A percentile compares a stretch with the other conserved stretches of the same genome.
These are phyloP conservation scores for Eucalyptus camaldulensis DNA, from an alignment of 345 rosid genomes.

Conservation along the genomic window DNA sequence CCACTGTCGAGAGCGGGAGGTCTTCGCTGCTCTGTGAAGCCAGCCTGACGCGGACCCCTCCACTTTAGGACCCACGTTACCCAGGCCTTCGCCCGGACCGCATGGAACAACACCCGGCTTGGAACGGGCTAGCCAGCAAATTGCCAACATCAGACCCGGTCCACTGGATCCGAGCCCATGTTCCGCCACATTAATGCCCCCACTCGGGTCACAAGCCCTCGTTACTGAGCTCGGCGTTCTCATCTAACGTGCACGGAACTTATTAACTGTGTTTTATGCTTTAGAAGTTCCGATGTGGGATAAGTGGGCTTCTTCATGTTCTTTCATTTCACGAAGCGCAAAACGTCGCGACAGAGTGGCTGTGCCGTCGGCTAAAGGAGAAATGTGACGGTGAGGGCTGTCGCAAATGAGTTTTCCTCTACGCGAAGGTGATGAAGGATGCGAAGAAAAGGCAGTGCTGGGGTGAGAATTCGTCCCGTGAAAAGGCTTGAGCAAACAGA, in stretches of 20 bases:
- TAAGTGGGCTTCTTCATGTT: neutral
- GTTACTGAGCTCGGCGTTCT: neutral
- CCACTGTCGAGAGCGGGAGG: conserved; percentile 29
- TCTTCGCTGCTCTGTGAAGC: conserved; percentile 33
- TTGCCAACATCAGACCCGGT: neutral
- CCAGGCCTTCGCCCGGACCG: neutral
- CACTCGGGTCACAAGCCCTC: conserved; percentile 9
- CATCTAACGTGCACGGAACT: fast-evolving
- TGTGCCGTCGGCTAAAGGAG: neutral
- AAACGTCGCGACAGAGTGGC: neutral
- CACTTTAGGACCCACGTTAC: neutral
- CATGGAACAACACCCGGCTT: neutral
- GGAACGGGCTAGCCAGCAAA: conserved; percentile 7
- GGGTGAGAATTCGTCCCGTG: neutral
- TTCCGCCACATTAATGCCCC: neutral
- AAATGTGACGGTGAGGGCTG: neutral
- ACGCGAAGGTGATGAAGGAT: fast-evolving
- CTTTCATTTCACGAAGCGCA: neutral
- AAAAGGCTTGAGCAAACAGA: neutral
- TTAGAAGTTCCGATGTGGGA: fast-evolving
- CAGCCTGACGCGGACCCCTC: conserved; percentile 36
- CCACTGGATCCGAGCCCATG: neutral
- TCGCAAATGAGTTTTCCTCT: neutral
- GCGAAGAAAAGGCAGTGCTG: neutral
- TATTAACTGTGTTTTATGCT: fast-evolving